Percentiles rank a stretch among this genome's conserved stretches.
Conservation (phyloP, 1,284 basidiomycete genomes). For the Thecaphora frezii region DNA sequence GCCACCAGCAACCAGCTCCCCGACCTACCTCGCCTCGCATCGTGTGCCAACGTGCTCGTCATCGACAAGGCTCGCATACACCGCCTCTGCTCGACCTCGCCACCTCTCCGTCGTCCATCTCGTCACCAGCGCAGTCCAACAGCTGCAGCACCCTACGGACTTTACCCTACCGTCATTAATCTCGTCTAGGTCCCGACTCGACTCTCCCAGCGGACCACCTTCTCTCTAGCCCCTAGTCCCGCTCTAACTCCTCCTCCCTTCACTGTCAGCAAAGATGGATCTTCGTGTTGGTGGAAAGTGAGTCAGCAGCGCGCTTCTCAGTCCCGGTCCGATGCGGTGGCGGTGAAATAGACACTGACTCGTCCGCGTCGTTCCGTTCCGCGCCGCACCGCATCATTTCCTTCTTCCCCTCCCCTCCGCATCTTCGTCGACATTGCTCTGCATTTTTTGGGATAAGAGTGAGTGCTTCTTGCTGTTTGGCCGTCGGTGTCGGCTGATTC, state of each 20-base stretch:
- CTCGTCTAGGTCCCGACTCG: background rate
- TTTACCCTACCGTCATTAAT: background rate
- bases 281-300: slow-evolving; percentile 97
- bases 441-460: background rate
- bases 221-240: background rate
- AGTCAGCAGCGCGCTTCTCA: slow-evolving; percentile 3
- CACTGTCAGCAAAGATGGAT: slow-evolving; percentile 66
- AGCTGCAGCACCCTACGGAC: background rate
- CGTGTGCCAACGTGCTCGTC: no score
- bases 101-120: no score
- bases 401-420: no score
- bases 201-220: background rate
- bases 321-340: background rate
- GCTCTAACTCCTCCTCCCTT: slow-evolving; percentile 4
- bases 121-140: background rate
- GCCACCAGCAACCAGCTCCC: no score
- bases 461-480: background rate
- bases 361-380: no score
- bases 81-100: no score
- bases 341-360: no score
- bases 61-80: no score
- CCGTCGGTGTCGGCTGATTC: background rate
- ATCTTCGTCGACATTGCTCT: background rate
- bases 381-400: no score
- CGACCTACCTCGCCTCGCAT: no score